Percentiles rank a stretch among this genome's conserved stretches.
phyloP scores from a whole-genome alignment of 192 early-diverging fungal genomes.

The Rhizoclosmatium globosum region DNA sequence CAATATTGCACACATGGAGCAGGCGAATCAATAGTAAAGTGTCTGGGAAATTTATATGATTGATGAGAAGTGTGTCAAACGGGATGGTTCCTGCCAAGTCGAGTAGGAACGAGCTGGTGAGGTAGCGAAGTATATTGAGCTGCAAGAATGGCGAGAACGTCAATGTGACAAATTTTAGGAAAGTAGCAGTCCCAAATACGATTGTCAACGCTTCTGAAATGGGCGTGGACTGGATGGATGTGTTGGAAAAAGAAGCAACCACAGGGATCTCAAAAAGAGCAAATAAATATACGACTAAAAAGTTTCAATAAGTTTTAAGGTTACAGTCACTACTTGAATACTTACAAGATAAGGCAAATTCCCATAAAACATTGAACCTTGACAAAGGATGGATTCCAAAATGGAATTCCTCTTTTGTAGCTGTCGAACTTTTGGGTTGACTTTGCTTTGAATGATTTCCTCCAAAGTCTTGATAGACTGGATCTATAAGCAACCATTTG shows the following conservation, averaged over 20 bases:
- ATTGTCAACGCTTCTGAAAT: constrained; percentile 11
- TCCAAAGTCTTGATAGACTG: constrained; percentile 3
- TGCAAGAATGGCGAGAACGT: not conserved
- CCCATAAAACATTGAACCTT: constrained; percentile 40
- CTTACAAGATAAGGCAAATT: constrained; percentile 49
- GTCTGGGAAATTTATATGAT: constrained; percentile 32
- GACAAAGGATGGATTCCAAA: constrained; percentile 40
- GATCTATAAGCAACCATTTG: constrained; percentile 16
- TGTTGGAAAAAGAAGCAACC: constrained; percentile 27
- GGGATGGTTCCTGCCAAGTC: constrained; percentile 45
- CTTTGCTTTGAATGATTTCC: not conserved
- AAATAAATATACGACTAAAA: constrained; percentile 28
- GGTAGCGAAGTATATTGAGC: constrained; percentile 17
- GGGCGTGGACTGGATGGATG: not conserved
- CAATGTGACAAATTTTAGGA: constrained; percentile 30
- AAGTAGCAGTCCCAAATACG: constrained; percentile 30
- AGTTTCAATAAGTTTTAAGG: not conserved
- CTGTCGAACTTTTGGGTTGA: not conserved
- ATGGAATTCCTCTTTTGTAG: not conserved
- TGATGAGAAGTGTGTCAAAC: constrained; percentile 41
- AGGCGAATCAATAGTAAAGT: constrained; percentile 41
- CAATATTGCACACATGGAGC: constrained; percentile 34
- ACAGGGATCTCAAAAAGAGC: constrained; percentile 30
- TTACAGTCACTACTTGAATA: not conserved
- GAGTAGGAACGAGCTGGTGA: constrained; percentile 20